These are phyloP conservation scores for Luvunga scandens DNA, from an alignment of 345 rosid species.

Conservation along the genomic window DNA sequence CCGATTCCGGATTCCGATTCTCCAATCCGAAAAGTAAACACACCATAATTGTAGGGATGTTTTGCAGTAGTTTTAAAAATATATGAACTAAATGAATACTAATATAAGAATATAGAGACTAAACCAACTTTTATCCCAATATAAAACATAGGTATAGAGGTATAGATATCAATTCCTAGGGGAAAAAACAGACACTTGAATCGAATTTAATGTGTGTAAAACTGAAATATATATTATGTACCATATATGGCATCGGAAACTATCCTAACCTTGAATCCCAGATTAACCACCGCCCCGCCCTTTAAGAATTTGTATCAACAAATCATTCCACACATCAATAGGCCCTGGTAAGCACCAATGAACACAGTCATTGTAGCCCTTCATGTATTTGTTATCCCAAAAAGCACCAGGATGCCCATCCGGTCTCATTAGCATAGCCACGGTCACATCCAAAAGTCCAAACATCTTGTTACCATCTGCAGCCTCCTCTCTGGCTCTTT, in stretches of 20 bases:
- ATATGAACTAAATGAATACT: fast-evolving
- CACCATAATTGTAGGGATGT: fast-evolving
- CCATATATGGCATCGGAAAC: background rate
- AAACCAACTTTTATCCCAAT: no score
- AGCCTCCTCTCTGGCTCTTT: constrained; percentile 18
- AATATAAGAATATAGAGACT: no score
- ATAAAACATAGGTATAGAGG: no score
- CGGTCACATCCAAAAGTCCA: constrained; percentile 62
- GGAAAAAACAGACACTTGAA: no score
- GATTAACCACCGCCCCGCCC: constrained; percentile 15
- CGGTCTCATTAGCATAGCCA: constrained; percentile 77
- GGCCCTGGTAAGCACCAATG: constrained; percentile 99
- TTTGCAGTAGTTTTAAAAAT: no score
- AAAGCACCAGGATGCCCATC: constrained; percentile 82
- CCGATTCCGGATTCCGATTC: no score
- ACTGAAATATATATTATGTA: no score
- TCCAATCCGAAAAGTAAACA: no score
- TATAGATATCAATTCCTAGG: background rate
- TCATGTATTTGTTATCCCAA: constrained; percentile 95
- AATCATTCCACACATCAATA: constrained; percentile 75
- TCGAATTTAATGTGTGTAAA: no score
- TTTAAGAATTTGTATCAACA: constrained; percentile 48
- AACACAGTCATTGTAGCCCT: constrained; percentile 79
- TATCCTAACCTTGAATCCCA: background rate
- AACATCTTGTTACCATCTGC: constrained; percentile 31